Conservation (phyloP, 495 filamentous ascomycete species). For the Viridothelium virens region DNA sequence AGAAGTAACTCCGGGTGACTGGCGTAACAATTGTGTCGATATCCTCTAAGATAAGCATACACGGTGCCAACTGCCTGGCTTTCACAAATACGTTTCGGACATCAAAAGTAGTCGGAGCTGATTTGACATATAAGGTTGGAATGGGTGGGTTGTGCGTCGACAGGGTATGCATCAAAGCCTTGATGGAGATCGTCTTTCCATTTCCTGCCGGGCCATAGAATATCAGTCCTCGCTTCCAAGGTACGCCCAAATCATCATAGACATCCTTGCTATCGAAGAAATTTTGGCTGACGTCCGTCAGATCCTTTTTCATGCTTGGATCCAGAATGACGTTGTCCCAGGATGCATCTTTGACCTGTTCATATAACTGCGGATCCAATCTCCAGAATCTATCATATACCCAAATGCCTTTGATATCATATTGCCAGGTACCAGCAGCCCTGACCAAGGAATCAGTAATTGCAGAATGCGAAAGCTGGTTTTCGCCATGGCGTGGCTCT, state of each 20-base stretch:
- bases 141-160: constrained; percentile 36
- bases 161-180: constrained; percentile 56
- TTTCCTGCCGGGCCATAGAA: constrained; percentile 45
- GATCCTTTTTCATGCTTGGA: constrained; percentile 38
- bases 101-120: constrained; percentile 22
- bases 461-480: constrained; percentile 27
- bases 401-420: constrained; percentile 35
- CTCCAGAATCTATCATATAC: constrained; percentile 40
- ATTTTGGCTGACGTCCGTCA: constrained; percentile 35
- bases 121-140: constrained; percentile 50
- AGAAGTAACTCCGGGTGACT: constrained; percentile 52
- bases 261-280: constrained; percentile 42
- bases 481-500: constrained; percentile 36
- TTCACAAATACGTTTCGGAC: constrained; percentile 31
- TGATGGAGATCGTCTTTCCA: constrained; percentile 63
- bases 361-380: constrained; percentile 33
- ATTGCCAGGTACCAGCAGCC: constrained; percentile 35
- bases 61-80: constrained; percentile 36
- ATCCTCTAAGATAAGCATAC: constrained; percentile 56
- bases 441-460: constrained; percentile 34
- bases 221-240: constrained; percentile 40
- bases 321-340: constrained; percentile 44
- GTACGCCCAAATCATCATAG: constrained; percentile 40
- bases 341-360: constrained; percentile 35
- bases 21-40: constrained; percentile 54